A percentile compares a stretch with the other conserved stretches of the same genome.
Evolutionary conservation across 768 basidiomycete genomes (phyloP).

Genomic region (Serendipita sp.): DNA sequence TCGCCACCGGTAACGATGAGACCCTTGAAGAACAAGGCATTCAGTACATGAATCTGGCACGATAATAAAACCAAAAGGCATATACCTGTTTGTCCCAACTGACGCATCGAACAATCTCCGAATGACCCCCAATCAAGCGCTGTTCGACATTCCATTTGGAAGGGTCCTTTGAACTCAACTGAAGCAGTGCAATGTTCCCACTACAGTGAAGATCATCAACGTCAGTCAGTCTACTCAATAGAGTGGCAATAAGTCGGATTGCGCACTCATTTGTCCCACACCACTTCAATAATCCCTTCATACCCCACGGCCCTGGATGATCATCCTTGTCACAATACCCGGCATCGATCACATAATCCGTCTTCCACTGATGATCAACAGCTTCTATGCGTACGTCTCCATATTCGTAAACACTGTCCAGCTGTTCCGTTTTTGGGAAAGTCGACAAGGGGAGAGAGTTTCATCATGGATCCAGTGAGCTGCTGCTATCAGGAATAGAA

Average conservation of each 20-base stretch:
- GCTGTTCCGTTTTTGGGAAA: no score
- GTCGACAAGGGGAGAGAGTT: no score
- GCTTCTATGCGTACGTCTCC: slow-evolving; percentile 11
- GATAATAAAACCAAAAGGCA: not conserved
- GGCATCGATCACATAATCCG: slow-evolving; percentile 17
- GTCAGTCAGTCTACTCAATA: not conserved
- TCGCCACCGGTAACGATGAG: slow-evolving; percentile 14
- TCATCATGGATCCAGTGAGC: not conserved
- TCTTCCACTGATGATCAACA: slow-evolving; percentile 11
- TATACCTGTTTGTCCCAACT: slow-evolving; percentile 9
- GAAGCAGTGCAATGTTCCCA: slow-evolving; percentile 12
- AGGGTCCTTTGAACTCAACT: not conserved
- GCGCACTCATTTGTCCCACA: not conserved
- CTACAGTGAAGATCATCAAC: slow-evolving; percentile 5
- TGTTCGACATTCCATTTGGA: slow-evolving; percentile 9
- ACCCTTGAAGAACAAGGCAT: slow-evolving; percentile 3
- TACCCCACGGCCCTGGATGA: not conserved
- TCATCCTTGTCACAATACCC: slow-evolving; percentile 1
- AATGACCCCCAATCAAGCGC: slow-evolving; percentile 10
- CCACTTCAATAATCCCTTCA: not conserved
- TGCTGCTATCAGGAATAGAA: not conserved
- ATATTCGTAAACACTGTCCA: slow-evolving; percentile 12
- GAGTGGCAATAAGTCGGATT: no score
- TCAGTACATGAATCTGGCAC: not conserved
- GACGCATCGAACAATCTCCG: slow-evolving; percentile 14